Conservation (phyloP, 441 rosid genomes). For the Manihot esculenta region DNA sequence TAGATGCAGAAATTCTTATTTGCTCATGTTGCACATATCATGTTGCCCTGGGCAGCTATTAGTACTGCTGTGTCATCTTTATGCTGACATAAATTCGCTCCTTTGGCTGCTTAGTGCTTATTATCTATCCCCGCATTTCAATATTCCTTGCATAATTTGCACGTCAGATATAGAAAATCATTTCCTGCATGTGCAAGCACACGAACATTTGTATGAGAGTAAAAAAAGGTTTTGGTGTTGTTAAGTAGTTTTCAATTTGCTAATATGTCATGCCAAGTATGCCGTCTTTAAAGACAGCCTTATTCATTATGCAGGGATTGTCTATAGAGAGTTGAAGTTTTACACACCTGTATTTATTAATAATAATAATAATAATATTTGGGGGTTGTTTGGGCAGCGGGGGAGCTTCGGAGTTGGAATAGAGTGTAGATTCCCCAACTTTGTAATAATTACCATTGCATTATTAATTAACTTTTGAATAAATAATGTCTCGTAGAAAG, state of each 20-base stretch:
- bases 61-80: not conserved
- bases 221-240: not conserved
- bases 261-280: not conserved
- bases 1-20: not conserved
- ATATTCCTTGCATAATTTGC: not conserved
- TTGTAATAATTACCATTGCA: not conserved
- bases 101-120: not conserved
- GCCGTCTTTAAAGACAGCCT: not conserved
- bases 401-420: not conserved
- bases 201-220: not conserved
- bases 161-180: no score
- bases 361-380: not conserved
- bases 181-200: not conserved
- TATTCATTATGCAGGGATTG: no score
- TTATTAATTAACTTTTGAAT: not conserved
- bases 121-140: not conserved
- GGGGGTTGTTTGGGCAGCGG: not conserved
- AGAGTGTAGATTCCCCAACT: not conserved
- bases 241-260: not conserved
- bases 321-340: not conserved
- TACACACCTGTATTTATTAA: not conserved
- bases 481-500: constrained; percentile 3
- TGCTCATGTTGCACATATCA: not conserved
- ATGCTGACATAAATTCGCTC: not conserved
- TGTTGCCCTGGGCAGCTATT: not conserved